Base-by-base conservation (phyloP, 768 basidiomycete genomes). In the Russula dissimulans region DNA sequence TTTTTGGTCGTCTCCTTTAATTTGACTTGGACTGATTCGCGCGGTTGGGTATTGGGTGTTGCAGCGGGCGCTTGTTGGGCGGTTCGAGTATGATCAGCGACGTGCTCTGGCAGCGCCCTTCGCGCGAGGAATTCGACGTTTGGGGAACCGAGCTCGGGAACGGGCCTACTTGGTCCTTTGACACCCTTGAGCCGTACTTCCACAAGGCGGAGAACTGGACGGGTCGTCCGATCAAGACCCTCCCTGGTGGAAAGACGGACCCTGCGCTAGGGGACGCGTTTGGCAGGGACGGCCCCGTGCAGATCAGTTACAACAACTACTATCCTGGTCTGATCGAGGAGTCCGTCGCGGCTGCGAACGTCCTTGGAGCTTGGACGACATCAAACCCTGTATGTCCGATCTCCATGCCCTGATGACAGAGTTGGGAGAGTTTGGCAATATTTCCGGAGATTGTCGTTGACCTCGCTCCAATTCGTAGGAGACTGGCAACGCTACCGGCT, bases 41-140 rank as follows among this genome's bases (percentile, higher is more conserved):
- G 39, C 22, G 22, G 22, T 26, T 26, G 22, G 22, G 26, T 8
- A 22, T 34, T 5, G 18, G 38, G 9, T 11, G 18, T 17, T 34
- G 14, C 41, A 64, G 63, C 22, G 63, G 45, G 41, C 63, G 63
- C 17, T 45, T 64, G 8, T 46, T 64, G 4, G 63, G 63, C 5
- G 63, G 63, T 26, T 64, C 60, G 45, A 64, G 63, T 51, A 64
- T 64, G 63, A 57, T 64, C 63, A 57, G 56, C 45, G 63, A 64
- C 46, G 39, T 64, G 45, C 56, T 64, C n/a, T 64, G 63, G 63
- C 63, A 64, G 51, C 60, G 63, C 15, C 61, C 63, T 11, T 61
- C 55, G n/a, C 49, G 51, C 3, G 63, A 64, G 39, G 63, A 64
- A 45, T 62, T 63, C 26, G 63, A 64, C 17, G 56, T 34, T 4